Evolutionary conservation across 2,329 filamentous ascomycete species (phyloP), one percentile per base, ranked within the genome.

Genomic region (Arthrobotrys pseudoclavata): DNA sequence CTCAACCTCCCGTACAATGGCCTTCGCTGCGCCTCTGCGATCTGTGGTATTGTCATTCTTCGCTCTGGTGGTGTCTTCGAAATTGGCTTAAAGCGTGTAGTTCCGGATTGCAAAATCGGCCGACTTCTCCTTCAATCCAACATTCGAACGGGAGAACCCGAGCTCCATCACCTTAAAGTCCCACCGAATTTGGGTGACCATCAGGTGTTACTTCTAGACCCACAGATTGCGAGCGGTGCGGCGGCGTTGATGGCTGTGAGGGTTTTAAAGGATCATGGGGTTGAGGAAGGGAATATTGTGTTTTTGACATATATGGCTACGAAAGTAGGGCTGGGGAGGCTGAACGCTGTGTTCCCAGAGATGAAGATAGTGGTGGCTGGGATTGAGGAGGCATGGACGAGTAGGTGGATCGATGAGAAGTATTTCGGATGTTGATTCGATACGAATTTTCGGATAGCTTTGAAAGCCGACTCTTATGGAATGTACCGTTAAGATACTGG

Each of bases 301-400:
- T 91, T 98, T 83, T 94, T 97, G 45, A 97, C 95, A 2, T 97
- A 96, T 83, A 91, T 93, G 80, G 95, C 94, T 2, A 95, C 95
- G 7, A 90, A 90, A 80, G 89, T 92, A 81, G 96, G 94, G 0
- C 83, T 98, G 79, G 93, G 96, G 82, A 88, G 96, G 79, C 85
- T 99, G 81, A 92, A 93, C 78, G 93, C 91, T 71, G 96, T 97
- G 2, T 99, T 96, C 82, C 94, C 96, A 0, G 90, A 91, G 3
- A 91, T 98, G 60, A 91, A 91, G 64, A 91, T 97, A 18, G 93
- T 98, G 18, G 91, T 97, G 29, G 89, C 91, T 69, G 93, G 97
- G 80, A 89, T 91, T 79, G 93, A 97, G 15, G 89, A 91, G 80
- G 88, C 94, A 79, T 98, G 97, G 55, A 95, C 97, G 85, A 90